Conservation (phyloP, 2,329 filamentous ascomycete species). For the Microdochium paspali region DNA sequence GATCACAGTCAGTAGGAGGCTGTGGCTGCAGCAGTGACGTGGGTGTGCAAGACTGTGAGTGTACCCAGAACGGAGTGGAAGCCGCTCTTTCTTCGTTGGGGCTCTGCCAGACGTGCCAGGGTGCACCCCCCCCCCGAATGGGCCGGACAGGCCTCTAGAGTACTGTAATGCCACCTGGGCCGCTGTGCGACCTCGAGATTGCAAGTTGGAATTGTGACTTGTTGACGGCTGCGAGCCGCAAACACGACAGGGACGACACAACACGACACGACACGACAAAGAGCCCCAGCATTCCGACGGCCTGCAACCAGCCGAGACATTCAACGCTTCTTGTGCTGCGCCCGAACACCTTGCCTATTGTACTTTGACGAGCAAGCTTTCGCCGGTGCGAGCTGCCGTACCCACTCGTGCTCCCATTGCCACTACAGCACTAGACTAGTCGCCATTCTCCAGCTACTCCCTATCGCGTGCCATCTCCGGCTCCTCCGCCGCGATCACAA, state of each 20-base stretch:
- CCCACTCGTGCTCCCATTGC: no score
- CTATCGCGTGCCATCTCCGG: neutral
- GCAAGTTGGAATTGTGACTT: neutral
- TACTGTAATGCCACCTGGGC: no score
- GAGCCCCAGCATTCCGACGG: neutral
- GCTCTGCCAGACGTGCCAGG: neutral
- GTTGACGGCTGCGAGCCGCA: neutral
- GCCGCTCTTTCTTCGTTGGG: no score
- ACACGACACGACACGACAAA: neutral
- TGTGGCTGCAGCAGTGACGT: slow-evolving; percentile 1
- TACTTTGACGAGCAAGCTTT: no score
- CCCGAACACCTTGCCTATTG: neutral
- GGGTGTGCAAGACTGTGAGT: no score
- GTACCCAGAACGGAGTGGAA: no score
- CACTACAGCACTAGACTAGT: no score
- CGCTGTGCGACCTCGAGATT: no score
- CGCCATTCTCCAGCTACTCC: neutral
- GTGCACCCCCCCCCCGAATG: no score
- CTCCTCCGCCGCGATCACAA: neutral
- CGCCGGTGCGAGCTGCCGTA: no score
- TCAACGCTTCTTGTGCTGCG: neutral
- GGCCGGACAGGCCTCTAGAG: no score
- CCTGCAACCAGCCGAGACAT: neutral
- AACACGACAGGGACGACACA: neutral
- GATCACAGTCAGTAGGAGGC: neutral